Conservation (phyloP, 352 stramenopile genomes). For the Pythium grandisporangium region DNA sequence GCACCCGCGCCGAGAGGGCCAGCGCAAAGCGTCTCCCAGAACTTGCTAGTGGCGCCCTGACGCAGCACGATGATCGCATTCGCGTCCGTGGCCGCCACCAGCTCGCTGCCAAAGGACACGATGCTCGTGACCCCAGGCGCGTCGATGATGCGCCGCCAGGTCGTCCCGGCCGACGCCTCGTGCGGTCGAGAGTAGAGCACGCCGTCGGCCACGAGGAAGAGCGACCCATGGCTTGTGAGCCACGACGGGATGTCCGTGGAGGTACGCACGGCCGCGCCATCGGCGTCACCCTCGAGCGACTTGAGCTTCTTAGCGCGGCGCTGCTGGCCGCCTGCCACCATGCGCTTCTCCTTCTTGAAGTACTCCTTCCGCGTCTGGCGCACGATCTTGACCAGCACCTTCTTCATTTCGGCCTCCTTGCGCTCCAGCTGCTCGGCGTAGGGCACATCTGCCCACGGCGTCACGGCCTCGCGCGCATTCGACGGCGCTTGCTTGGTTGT, state of each 20-base stretch:
- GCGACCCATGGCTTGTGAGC: slow-evolving; percentile 68
- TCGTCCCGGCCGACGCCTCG: slow-evolving; percentile 24
- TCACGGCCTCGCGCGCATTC: slow-evolving; percentile 68
- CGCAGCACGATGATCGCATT: slow-evolving; percentile 46
- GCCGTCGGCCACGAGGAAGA: slow-evolving; percentile 48
- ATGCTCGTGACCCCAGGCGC: slow-evolving; percentile 41
- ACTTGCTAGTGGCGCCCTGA: slow-evolving; percentile 16
- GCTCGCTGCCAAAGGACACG: slow-evolving; percentile 67
- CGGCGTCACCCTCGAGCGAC: slow-evolving; percentile 4
- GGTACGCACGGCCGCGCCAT: not conserved
- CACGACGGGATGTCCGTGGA: slow-evolving; percentile 47
- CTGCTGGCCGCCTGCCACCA: slow-evolving; percentile 37
- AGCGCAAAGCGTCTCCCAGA: slow-evolving; percentile 43
- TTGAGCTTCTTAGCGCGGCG: slow-evolving; percentile 63
- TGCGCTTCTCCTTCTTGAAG: slow-evolving; percentile 81
- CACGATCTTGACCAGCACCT: slow-evolving; percentile 82
- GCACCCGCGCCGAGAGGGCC: slow-evolving; percentile 25
- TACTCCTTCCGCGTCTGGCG: slow-evolving; percentile 80
- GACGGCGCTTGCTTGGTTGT: slow-evolving; percentile 13
- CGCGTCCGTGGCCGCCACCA: slow-evolving; percentile 49
- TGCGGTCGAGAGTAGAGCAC: slow-evolving; percentile 55
- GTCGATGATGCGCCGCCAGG: slow-evolving; percentile 33
- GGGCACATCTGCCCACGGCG: slow-evolving; percentile 65
- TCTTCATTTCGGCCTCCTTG: slow-evolving; percentile 87
- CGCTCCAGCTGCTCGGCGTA: slow-evolving; percentile 78